Percentiles rank a stretch among this genome's conserved stretches.
phyloP scores from a whole-genome alignment of 2,329 filamentous ascomycete species.

The Thermothelomyces thermophilus region DNA sequence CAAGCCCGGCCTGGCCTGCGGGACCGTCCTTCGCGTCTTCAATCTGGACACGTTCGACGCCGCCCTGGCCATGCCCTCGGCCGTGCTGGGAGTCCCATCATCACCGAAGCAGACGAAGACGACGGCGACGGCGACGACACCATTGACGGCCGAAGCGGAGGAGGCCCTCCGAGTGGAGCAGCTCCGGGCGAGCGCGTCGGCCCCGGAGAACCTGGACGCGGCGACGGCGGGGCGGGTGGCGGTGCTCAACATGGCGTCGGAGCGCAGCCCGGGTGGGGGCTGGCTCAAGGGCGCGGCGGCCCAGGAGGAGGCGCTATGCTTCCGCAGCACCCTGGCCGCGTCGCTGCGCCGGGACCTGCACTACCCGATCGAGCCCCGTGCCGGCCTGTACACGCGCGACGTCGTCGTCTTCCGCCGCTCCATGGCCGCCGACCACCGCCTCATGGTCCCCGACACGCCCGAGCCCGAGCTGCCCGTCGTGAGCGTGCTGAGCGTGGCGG shows the following conservation, averaged over 20 bases:
- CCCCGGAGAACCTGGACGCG: conserved; percentile 3
- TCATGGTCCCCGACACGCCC: conserved; percentile 21
- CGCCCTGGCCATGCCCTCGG: conserved; percentile 15
- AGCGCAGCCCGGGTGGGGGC: conserved; percentile 53
- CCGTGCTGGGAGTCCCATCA: not conserved
- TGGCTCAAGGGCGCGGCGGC: conserved; percentile 56
- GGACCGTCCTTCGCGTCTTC: conserved; percentile 14
- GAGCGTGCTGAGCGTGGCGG: conserved; percentile 56
- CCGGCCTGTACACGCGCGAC: conserved; percentile 29
- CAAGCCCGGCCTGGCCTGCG: conserved; percentile 5
- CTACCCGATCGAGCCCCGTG: conserved; percentile 11
- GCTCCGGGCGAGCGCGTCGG: not conserved
- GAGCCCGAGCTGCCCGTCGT: conserved; percentile 41
- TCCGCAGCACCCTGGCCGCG: conserved; percentile 34
- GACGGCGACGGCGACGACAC: too few relatives aligned
- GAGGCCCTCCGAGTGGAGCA: too few relatives aligned
- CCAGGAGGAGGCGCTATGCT: conserved; percentile 65
- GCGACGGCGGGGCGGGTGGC: conserved; percentile 9
- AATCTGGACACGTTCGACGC: conserved; percentile 18
- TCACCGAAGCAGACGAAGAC: not conserved
- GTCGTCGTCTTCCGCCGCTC: conserved; percentile 29
- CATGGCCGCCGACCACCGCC: conserved; percentile 22
- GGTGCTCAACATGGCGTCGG: conserved; percentile 60
- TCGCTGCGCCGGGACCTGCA: conserved; percentile 8
- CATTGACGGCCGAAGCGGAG: too few relatives aligned